Conservation (phyloP, 2,329 filamentous ascomycete species). For the Remersonia thermophila region DNA sequence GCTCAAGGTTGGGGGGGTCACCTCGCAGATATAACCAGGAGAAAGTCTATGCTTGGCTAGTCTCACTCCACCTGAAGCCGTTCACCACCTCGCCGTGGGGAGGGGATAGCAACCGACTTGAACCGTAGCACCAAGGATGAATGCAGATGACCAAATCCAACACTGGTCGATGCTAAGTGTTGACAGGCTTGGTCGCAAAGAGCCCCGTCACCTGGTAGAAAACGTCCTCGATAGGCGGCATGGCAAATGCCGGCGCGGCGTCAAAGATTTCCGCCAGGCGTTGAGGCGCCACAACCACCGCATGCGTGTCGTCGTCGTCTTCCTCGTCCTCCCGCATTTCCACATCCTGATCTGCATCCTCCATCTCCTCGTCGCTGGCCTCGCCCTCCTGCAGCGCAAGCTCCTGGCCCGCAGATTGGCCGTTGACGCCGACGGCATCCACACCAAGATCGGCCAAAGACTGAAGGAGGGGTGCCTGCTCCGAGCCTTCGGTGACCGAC, state of each 20-base stretch:
- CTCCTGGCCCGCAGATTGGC: constrained; percentile 25
- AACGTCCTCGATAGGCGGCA: constrained; percentile 61
- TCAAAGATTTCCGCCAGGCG: constrained; percentile 60
- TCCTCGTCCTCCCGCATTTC: constrained; percentile 25
- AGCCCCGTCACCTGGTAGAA: constrained; percentile 60
- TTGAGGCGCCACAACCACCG: constrained; percentile 54
- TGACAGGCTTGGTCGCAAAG: constrained; percentile 43
- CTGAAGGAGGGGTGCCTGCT: constrained; percentile 40
- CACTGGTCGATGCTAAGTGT: constrained; percentile 1
- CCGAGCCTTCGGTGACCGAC: constrained; percentile 46
- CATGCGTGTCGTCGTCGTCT: constrained; percentile 31
- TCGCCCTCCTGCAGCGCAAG: constrained; percentile 30
- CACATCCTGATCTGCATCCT: constrained; percentile 20
- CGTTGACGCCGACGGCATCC: constrained; percentile 18
- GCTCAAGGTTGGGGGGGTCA: too few species aligned
- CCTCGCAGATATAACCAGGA: too few species aligned
- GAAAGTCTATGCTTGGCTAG: too few species aligned
- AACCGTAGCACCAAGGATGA: too few species aligned
- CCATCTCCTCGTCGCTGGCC: constrained; percentile 30
- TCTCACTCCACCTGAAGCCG: too few species aligned
- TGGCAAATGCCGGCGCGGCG: constrained; percentile 52
- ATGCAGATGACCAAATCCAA: too few species aligned
- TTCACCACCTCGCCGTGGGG: too few species aligned
- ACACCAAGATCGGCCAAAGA: constrained; percentile 43
- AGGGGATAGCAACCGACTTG: too few species aligned